phyloP scores from a whole-genome alignment of 345 rosid genomes.

The Citrus hindsii region DNA sequence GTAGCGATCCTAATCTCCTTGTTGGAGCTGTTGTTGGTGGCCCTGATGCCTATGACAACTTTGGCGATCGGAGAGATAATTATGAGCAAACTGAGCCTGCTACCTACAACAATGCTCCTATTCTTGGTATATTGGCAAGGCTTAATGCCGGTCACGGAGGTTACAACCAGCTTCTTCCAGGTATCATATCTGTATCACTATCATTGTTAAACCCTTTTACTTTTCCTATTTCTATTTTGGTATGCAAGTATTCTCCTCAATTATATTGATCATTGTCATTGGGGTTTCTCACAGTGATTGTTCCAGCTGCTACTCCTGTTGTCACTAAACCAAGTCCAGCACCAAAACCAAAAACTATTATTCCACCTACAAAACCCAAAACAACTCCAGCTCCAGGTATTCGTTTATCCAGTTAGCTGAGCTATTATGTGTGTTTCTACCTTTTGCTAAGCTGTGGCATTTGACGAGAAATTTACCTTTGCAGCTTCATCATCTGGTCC shows the following conservation, averaged over 20 bases:
- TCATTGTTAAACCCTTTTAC: background rate
- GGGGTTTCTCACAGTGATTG: slow-evolving; percentile 33
- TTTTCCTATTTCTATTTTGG: background rate
- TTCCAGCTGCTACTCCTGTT: slow-evolving; percentile 45
- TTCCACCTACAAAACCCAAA: slow-evolving; percentile 37
- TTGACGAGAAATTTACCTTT: slow-evolving; percentile 4
- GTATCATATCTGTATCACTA: slow-evolving; percentile 29
- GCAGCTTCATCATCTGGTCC: slow-evolving; percentile 59
- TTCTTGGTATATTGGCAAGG: slow-evolving; percentile 87
- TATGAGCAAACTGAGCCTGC: slow-evolving; percentile 99
- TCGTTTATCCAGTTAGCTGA: background rate
- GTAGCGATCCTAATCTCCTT: slow-evolving; percentile 86
- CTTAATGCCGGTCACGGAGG: slow-evolving; percentile 61
- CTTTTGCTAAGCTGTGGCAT: background rate
- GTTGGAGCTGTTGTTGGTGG: slow-evolving; percentile 93
- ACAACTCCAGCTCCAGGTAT: slow-evolving; percentile 67
- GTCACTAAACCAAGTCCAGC: slow-evolving; percentile 41
- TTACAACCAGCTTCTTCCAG: slow-evolving; percentile 90
- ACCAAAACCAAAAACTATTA: slow-evolving; percentile 38
- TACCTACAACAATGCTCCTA: slow-evolving; percentile 95
- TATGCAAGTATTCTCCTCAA: background rate
- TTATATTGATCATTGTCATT: background rate
- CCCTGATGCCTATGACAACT: slow-evolving; percentile 93
- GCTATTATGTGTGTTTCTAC: background rate
- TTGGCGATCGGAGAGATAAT: slow-evolving; percentile 89